phyloP scores from a whole-genome alignment of 805 yeast genomes.

The Scheffersomyces stipitis region DNA sequence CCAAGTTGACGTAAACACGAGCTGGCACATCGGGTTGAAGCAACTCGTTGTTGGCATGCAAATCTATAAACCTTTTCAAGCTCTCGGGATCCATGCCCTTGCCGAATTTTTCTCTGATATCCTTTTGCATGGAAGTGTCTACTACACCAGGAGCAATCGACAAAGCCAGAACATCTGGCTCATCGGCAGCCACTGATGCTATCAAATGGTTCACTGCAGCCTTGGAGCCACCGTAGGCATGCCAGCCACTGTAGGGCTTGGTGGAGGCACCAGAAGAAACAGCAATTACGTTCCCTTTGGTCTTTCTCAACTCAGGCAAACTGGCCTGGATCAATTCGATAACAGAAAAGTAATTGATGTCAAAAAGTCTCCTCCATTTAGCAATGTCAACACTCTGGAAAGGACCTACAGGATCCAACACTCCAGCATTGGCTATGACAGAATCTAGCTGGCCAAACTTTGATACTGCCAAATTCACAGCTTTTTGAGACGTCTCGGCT shows the following conservation, averaged over 20 bases:
- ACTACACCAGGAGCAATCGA: conserved; percentile 95
- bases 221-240: conserved; percentile 87
- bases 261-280: conserved; percentile 90
- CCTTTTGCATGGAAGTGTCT: conserved; percentile 83
- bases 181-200: conserved; percentile 65
- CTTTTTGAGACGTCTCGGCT: conserved; percentile 27
- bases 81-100: conserved; percentile 59
- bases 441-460: conserved; percentile 62
- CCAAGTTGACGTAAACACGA: conserved; percentile 63
- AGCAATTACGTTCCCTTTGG: conserved; percentile 66
- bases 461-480: conserved; percentile 45
- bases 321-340: conserved; percentile 57
- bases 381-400: conserved; percentile 51
- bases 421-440: conserved; percentile 78
- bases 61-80: conserved; percentile 59
- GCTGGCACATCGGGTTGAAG: conserved; percentile 76
- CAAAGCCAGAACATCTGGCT: conserved; percentile 53
- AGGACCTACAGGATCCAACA: conserved; percentile 70
- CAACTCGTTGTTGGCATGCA: conserved; percentile 58
- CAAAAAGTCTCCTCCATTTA: conserved; percentile 65
- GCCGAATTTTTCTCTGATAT: conserved; percentile 67
- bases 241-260: conserved; percentile 70
- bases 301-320: conserved; percentile 55
- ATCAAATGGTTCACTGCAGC: conserved; percentile 87
- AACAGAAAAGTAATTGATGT: conserved; percentile 76